Conservation (phyloP, 768 basidiomycete species). For the Dendrothele bispora region DNA sequence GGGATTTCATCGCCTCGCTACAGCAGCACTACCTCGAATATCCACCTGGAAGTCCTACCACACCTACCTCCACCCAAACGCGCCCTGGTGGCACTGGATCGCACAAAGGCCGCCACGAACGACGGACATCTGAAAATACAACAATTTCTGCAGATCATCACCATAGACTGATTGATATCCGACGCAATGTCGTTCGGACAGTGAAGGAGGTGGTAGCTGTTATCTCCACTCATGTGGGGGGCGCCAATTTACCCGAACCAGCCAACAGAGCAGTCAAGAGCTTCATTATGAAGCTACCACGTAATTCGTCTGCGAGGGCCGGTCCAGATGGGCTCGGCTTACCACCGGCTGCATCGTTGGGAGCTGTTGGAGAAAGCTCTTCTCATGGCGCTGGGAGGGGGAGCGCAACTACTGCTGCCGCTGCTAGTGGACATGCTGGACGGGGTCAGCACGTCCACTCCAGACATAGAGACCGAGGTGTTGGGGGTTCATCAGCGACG, state of each 20-base stretch:
- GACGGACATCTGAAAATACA: conserved; percentile 19
- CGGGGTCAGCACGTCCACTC: too few species aligned
- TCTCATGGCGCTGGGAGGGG: conserved; percentile 22
- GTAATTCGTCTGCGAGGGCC: conserved; percentile 54
- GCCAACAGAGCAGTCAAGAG: conserved; percentile 71
- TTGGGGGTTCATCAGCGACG: conserved; percentile 10
- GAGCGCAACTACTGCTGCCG: conserved; percentile 32
- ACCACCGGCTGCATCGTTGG: not conserved
- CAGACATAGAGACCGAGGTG: conserved; percentile 29
- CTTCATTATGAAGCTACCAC: conserved; percentile 79
- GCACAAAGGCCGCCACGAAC: conserved; percentile 4
- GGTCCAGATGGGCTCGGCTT: not conserved
- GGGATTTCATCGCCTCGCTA: conserved; percentile 77
- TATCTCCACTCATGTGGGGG: conserved; percentile 81
- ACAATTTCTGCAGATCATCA: conserved; percentile 42
- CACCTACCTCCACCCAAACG: conserved; percentile 23
- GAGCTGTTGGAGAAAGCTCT: conserved; percentile 12
- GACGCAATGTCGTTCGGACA: conserved; percentile 84
- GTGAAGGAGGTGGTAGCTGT: conserved; percentile 89
- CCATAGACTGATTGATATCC: conserved; percentile 71
- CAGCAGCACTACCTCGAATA: conserved; percentile 31
- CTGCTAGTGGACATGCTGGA: conserved; percentile 5
- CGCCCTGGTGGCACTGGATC: conserved; percentile 29
- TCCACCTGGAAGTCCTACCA: conserved; percentile 37
- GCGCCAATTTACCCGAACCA: conserved; percentile 77